These are phyloP conservation scores for Chlamydomonas sp. DNA, from an alignment of 139 green algal genomes.

Conservation along the genomic window DNA sequence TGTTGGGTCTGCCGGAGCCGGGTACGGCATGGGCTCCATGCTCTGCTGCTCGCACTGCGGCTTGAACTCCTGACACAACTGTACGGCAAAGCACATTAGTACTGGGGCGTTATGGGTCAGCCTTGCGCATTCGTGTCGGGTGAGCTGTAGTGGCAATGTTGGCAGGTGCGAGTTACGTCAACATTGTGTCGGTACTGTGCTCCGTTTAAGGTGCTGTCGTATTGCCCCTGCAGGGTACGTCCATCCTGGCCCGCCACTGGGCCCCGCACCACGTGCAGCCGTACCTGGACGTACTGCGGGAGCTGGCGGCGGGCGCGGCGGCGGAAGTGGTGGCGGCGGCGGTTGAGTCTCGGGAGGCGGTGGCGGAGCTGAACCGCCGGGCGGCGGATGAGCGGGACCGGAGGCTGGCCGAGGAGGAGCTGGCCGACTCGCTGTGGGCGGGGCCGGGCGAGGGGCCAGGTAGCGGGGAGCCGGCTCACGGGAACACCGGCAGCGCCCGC, in stretches of 20 bases:
- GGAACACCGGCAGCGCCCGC: too few relatives aligned
- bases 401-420: background rate
- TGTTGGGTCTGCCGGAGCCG: too few relatives aligned
- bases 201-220: background rate
- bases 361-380: slow-evolving; percentile 10
- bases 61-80: too few relatives aligned
- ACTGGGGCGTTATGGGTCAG: too few relatives aligned
- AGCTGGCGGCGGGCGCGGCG: slow-evolving; percentile 46
- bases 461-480: background rate
- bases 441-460: background rate
- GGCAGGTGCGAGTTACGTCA: too few relatives aligned
- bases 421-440: background rate
- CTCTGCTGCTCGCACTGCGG: too few relatives aligned
- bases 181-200: background rate
- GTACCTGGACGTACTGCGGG: slow-evolving; percentile 62
- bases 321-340: slow-evolving; percentile 27
- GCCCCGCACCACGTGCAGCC: slow-evolving; percentile 59
- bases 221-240: slow-evolving; percentile 60
- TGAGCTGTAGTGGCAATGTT: too few relatives aligned
- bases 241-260: slow-evolving; percentile 66
- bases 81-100: too few relatives aligned
- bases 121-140: too few relatives aligned
- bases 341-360: background rate
- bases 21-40: too few relatives aligned
- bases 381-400: slow-evolving; percentile 13